Conservation (phyloP, 1,139 yeast genomes). For the Geotrichum restrictum region DNA sequence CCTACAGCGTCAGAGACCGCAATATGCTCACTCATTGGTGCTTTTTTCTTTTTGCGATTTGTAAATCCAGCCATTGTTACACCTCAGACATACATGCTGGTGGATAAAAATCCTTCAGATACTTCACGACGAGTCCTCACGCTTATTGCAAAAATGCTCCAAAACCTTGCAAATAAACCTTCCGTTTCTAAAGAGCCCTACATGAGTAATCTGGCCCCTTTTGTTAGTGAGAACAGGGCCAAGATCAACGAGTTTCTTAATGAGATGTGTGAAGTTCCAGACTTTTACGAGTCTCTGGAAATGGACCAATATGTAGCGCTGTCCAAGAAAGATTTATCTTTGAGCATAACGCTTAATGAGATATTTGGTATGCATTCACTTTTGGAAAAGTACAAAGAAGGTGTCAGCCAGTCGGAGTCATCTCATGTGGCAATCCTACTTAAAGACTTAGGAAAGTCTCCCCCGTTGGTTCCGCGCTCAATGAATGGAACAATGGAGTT, state of each 20-base stretch:
- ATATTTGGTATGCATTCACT: conserved; percentile 41
- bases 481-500: conserved; percentile 38
- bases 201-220: conserved; percentile 36
- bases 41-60: conserved; percentile 78
- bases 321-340: conserved; percentile 38
- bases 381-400: conserved; percentile 36
- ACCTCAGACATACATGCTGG: conserved; percentile 64
- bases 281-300: conserved; percentile 43
- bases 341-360: conserved; percentile 41
- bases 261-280: conserved; percentile 43
- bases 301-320: conserved; percentile 44
- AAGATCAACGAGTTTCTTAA: conserved; percentile 38
- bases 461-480: conserved; percentile 36
- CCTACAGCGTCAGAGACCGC: conserved; percentile 60
- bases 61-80: conserved; percentile 90
- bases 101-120: conserved; percentile 38
- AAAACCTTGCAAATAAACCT: conserved; percentile 71
- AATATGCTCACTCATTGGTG: conserved; percentile 57
- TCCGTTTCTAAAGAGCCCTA: conserved; percentile 42
- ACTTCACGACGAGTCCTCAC: conserved; percentile 69
- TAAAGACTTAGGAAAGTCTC: conserved; percentile 37
- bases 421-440: conserved; percentile 36
- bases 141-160: conserved; percentile 79
- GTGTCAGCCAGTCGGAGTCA: conserved; percentile 23
- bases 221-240: conserved; percentile 36